Evolutionary conservation across 306 rosid genomes (phyloP), one percentile per base, ranked within the genome.

Genomic region (Medicago lupulina): DNA sequence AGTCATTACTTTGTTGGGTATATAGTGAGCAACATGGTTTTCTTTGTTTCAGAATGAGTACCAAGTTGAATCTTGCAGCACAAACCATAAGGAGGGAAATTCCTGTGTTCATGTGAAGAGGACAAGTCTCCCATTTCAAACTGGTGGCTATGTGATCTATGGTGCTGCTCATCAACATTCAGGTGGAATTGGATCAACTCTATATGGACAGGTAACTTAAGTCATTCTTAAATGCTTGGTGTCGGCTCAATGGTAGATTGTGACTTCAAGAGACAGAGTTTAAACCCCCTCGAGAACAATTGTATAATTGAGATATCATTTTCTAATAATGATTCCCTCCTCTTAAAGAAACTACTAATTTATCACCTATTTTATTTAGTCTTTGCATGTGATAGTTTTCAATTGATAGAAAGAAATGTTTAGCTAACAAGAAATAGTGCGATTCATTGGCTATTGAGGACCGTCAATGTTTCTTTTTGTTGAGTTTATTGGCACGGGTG

Each of bases 121-220:
- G 61, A 55, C 86, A 62, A 81, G 23, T 49, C 50, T 83, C 6
- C 87, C 76, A 2, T 23, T 89, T 61, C 81, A 84, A 64, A 64
- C 19, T 5, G 89, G 86, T 61, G 97, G 97, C 14, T 90, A 81
- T 78, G 54, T 93, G 10, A 34, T 93, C 74, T 91, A 93, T 59
- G 96, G 87, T 78, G 89, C 76, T 62, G 96, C 93, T 69, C 98
- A 93, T 80, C 98, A 91, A 50, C 98, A 93, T 82, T 67, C 87
- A 2, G 96, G 96, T 12, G 98, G 89, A 44, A 43, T 19, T 5
- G 96, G 93, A 41, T 67, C 93, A 47, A 79, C 88, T 53, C 78
- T 93, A 9, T 91, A 89, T 68, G 82, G 97, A 86, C 83, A 89
- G 92, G 98, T 89, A 53, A 76, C 55, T 18, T 51, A 15, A 23